Percentiles rank a stretch among this genome's conserved stretches.
Conservation (phyloP, 2,329 filamentous ascomycete genomes). For the Escovopsis sp. region DNA sequence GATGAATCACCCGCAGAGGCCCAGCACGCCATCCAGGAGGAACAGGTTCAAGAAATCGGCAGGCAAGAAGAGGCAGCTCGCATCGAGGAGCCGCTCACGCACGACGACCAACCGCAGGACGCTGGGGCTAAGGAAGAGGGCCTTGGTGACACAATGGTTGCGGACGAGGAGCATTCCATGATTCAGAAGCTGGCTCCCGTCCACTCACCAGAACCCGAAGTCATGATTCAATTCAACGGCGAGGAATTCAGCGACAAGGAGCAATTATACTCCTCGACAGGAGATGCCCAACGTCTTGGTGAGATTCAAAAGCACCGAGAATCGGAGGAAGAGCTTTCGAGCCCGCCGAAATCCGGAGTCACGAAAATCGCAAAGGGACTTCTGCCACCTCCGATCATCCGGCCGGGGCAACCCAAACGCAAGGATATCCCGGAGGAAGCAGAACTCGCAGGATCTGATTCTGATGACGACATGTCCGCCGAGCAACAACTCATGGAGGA, state of each 20-base stretch:
- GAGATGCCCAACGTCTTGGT: no score
- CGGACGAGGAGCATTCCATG: background rate
- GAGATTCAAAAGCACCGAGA: no score
- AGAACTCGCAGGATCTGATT: background rate
- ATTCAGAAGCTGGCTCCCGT: background rate
- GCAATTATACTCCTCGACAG: no score
- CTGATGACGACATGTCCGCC: constrained; percentile 7
- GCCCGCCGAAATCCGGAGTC: no score
- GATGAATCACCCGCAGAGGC: background rate
- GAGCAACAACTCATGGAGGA: constrained; percentile 13
- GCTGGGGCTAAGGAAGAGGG: background rate
- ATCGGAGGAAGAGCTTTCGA: no score
- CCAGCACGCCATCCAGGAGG: background rate
- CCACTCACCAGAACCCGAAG: background rate
- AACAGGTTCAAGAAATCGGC: background rate
- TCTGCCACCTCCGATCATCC: background rate
- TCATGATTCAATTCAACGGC: background rate
- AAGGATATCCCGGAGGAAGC: background rate
- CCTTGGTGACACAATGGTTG: background rate
- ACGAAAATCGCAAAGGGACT: no score
- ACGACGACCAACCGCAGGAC: background rate
- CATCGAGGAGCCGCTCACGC: background rate
- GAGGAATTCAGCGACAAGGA: no score
- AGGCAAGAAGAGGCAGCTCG: background rate
- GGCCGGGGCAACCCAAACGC: background rate